phyloP scores from a whole-genome alignment of 129 eudicot species.

The Logfia minima region DNA sequence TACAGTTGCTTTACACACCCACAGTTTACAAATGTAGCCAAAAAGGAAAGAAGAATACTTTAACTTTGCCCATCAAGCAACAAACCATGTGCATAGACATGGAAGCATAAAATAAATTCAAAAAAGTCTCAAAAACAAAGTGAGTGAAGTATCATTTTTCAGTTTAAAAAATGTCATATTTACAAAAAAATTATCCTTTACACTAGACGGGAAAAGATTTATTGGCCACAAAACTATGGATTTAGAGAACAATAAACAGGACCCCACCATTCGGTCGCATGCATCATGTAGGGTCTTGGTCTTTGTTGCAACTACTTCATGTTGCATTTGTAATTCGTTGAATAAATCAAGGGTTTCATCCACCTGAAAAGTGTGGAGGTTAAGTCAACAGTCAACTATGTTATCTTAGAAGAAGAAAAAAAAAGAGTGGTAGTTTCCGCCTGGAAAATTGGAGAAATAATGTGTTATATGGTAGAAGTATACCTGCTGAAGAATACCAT shows the following conservation, averaged over 20 bases:
- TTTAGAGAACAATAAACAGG: slow-evolving; percentile 13
- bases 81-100: slow-evolving; percentile 11
- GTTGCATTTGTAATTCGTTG: slow-evolving; percentile 89
- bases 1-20: too few species aligned
- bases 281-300: slow-evolving; percentile 99
- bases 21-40: too few species aligned
- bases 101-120: slow-evolving; percentile 11
- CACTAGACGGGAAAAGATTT: neutral
- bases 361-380: slow-evolving; percentile 55
- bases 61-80: too few species aligned
- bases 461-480: neutral
- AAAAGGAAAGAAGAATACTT: too few species aligned
- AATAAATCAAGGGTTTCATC: slow-evolving; percentile 96
- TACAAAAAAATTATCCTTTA: slow-evolving; percentile 12
- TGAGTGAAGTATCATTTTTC: neutral
- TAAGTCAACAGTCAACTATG: slow-evolving; percentile 21
- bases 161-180: neutral
- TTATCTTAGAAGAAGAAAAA: neutral
- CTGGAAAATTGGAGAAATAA: slow-evolving; percentile 5
- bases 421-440: neutral
- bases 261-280: slow-evolving; percentile 84
- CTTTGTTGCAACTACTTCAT: slow-evolving; percentile 93
- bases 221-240: neutral
- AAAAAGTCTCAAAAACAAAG: neutral
- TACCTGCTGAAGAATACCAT: slow-evolving; percentile 82